Evolutionary conservation across 345 rosid genomes (phyloP), one percentile per base, ranked within the genome.

Genomic region (Rhizophora apiculata): DNA sequence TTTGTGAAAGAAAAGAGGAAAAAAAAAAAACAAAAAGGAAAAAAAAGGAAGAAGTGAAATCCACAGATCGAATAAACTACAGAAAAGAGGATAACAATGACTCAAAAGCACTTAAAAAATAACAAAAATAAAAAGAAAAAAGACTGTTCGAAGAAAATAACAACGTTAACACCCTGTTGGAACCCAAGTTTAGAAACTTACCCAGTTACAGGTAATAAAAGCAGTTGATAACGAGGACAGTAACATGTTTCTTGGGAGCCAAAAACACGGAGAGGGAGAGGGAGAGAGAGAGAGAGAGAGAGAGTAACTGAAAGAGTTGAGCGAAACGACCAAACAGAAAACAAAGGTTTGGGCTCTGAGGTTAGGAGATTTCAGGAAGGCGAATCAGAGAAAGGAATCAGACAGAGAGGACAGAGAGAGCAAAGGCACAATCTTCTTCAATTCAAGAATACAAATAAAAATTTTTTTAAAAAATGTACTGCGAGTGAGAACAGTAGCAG

Each of bases 181-280:
- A 72, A 57, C 32, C 31, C 64, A 59, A 32, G 29, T n/a, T 7
- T 37, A 57, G 21, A 69, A 64, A 15, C 11, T 56, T 22, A 56
- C 60, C 60, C 4, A 21, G 60, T 56, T 56, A 21, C 15, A 10
- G 18, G 60, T 24, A 56, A 56, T 56, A 56, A 9, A 56, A 56
- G 60, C 60, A 19, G 61, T 32, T 36, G n/a, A 24, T 19, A 46
- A 73, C 60, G 19, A 64, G 64, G 32, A 29, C 74, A 62, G 65
- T 74, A 73, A 64, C 74, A 69, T 37, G 71, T 48, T 36, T n/a
- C 51, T 26, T 22, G 39, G 21, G 57, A 58, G 59, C 51, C 11
- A 60, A 46, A n/a, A 21, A 55, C 55, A 49, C 8, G 65, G 24
- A 39, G 32, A 64, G 59, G 22, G 0, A 10, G 1, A 22, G 31